phyloP scores from a whole-genome alignment of 306 rosid species.

The Prunus fruticosa region DNA sequence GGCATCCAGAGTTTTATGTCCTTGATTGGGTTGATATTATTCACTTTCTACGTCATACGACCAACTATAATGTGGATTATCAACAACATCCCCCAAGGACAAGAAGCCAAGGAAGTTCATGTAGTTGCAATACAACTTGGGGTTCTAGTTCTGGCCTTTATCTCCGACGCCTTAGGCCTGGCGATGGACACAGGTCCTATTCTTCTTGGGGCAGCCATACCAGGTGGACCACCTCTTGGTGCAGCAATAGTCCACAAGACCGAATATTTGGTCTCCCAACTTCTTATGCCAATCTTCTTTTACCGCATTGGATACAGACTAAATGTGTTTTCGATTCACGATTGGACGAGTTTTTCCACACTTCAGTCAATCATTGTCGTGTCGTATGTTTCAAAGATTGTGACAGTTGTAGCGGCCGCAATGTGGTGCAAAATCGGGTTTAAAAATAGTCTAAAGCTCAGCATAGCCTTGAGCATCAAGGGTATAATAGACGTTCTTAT shows the following conservation, averaged over 20 bases:
- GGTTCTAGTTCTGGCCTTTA: conserved; percentile 26
- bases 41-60: background rate
- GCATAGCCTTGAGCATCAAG: conserved; percentile 62
- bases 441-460: conserved; percentile 56
- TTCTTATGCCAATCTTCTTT: background rate
- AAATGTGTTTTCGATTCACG: conserved; percentile 29
- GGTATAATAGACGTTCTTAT: conserved; percentile 54
- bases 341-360: conserved; percentile 29
- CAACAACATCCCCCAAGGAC: conserved; percentile 51
- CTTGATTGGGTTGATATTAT: background rate
- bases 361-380: conserved; percentile 30
- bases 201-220: conserved; percentile 55
- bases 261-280: conserved; percentile 23
- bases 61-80: conserved; percentile 44
- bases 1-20: background rate
- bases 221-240: conserved; percentile 68
- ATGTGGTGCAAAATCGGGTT: conserved; percentile 52
- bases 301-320: background rate
- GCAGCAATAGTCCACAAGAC: conserved; percentile 53
- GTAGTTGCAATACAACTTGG: conserved; percentile 7
- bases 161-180: conserved; percentile 51
- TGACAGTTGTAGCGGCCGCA: conserved; percentile 50
- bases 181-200: conserved; percentile 37
- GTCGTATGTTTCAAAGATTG: conserved; percentile 39
- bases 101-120: conserved; percentile 47